Percentiles rank a stretch among this genome's conserved stretches.
phyloP scores from a whole-genome alignment of 2,329 filamentous ascomycete species.

The Fusarium tupiense region DNA sequence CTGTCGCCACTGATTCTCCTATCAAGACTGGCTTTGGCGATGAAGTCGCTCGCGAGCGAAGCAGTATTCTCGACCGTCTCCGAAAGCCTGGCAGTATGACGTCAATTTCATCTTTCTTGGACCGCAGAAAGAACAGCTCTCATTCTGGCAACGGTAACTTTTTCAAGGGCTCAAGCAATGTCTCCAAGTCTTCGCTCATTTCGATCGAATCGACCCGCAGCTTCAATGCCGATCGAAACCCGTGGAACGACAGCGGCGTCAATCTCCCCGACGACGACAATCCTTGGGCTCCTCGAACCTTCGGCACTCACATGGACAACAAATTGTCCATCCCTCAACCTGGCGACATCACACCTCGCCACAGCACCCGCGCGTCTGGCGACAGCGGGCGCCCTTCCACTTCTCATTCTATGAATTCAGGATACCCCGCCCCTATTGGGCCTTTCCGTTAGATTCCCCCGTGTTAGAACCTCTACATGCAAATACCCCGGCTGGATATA shows the following conservation, averaged over 20 bases:
- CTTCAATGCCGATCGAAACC: conserved; percentile 89
- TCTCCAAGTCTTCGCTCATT: conserved; percentile 93
- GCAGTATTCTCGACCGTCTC: conserved; percentile 89
- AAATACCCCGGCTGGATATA: conserved; percentile 73
- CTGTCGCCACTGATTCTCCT: conserved; percentile 85
- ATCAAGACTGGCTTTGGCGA: conserved; percentile 86
- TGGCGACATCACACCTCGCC: conserved; percentile 85
- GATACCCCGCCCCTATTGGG: conserved; percentile 93
- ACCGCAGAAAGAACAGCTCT: conserved; percentile 92
- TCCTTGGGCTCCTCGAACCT: conserved; percentile 69
- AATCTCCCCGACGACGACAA: conserved; percentile 91
- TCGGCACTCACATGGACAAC: conserved; percentile 71
- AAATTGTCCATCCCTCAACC: conserved; percentile 74
- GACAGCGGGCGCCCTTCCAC: conserved; percentile 93
- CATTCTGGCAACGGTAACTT: conserved; percentile 83
- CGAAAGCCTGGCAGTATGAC: conserved; percentile 95
- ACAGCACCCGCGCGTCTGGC: conserved; percentile 84
- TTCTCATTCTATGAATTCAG: conserved; percentile 94
- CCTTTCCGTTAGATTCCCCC: conserved; percentile 81
- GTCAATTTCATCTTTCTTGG: conserved; percentile 94
- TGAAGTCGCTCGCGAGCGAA: conserved; percentile 80
- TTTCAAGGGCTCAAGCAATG: conserved; percentile 91
- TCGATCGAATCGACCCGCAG: conserved; percentile 96
- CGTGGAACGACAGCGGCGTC: conserved; percentile 97
- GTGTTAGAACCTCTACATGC: conserved; percentile 60